phyloP scores from a whole-genome alignment of 2,329 filamentous ascomycete genomes.

The Fusarium globosum region DNA sequence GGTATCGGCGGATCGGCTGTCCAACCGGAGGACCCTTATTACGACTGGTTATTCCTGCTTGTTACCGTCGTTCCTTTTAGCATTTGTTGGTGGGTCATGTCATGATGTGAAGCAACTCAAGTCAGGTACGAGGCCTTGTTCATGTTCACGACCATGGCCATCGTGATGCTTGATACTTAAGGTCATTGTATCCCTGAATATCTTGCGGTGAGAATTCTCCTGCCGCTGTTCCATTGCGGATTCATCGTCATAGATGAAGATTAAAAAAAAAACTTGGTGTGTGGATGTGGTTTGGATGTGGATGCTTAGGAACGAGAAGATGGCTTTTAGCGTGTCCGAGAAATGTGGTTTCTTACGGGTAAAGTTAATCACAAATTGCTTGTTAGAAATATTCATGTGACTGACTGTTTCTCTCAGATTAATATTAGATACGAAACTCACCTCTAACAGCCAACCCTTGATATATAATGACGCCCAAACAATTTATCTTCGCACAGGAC shows the following conservation, averaged over 20 bases:
- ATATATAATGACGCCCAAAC: conserved; percentile 15
- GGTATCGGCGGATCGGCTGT: conserved; percentile 16
- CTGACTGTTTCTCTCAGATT: neutral
- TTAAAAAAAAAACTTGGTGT: neutral
- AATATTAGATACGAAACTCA: conserved; percentile 11
- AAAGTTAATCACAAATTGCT: neutral
- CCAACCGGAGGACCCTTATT: conserved; percentile 44
- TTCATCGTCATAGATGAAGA: conserved; percentile 27
- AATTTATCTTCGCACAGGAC: conserved; percentile 28
- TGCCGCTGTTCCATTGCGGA: neutral
- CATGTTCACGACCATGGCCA: neutral
- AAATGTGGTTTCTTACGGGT: neutral
- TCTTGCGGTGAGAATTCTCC: conserved; percentile 16
- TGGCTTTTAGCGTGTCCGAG: conserved; percentile 9
- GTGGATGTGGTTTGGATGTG: neutral
- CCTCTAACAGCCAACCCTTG: conserved; percentile 5
- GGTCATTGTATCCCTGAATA: conserved; percentile 16
- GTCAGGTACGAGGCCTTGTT: conserved; percentile 2
- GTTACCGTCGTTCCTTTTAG: neutral
- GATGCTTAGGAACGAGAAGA: neutral
- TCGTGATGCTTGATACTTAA: conserved; percentile 6
- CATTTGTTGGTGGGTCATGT: conserved; percentile 1
- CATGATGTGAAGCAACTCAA: conserved; percentile 7
- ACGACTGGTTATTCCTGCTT: conserved; percentile 27
- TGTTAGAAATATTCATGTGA: neutral